Conservation (phyloP, 2,329 filamentous ascomycete genomes). For the Aureobasidium sp. region DNA sequence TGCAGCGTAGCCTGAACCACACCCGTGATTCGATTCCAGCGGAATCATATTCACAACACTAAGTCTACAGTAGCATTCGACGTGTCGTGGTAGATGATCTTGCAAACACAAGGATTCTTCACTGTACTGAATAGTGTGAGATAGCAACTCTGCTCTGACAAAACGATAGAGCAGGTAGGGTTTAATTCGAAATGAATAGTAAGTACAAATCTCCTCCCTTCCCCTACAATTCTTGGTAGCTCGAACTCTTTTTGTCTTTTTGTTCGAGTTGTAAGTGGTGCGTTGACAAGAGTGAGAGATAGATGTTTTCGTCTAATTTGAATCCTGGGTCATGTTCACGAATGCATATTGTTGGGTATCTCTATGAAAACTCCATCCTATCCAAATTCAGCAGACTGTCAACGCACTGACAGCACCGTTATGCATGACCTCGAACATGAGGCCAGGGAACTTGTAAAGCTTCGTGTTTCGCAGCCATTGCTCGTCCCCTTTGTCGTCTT, state of each 20-base stretch:
- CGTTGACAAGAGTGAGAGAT: too few species aligned
- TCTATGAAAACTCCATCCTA: background rate
- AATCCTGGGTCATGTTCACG: background rate
- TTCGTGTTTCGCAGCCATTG: constrained; percentile 64
- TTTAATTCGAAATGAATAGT: background rate
- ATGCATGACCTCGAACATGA: constrained; percentile 93
- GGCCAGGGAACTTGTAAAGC: constrained; percentile 83
- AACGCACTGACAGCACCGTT: constrained; percentile 83
- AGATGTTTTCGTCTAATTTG: too few species aligned
- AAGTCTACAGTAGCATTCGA: background rate
- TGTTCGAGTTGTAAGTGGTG: too few species aligned
- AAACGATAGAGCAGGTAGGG: background rate
- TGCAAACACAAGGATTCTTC: background rate
- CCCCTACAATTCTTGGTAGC: background rate
- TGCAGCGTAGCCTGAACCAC: background rate
- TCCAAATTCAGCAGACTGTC: constrained; percentile 61
- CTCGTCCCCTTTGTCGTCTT: constrained; percentile 37
- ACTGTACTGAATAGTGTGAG: background rate
- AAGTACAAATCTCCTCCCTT: background rate
- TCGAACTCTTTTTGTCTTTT: background rate
- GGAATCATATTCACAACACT: too few species aligned
- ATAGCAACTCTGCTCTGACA: background rate
- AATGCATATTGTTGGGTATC: constrained; percentile 2
- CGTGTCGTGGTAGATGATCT: background rate
- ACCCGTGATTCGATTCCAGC: background rate